Conservation (phyloP, 2,329 filamentous ascomycete species). For the Aureobasidium subglaciale region DNA sequence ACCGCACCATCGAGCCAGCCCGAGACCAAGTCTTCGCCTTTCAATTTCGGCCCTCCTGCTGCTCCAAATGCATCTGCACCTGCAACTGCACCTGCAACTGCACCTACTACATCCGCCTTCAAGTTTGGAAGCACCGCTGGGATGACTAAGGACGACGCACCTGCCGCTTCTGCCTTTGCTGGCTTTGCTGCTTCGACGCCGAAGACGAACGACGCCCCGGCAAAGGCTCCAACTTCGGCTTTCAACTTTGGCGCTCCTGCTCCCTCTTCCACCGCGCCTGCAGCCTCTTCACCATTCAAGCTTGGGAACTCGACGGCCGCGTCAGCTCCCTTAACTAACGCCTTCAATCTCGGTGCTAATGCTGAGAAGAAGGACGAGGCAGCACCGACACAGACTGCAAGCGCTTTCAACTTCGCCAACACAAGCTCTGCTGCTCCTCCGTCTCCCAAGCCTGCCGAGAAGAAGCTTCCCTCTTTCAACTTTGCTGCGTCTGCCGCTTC, state of each 20-base stretch:
- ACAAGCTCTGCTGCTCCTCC: neutral
- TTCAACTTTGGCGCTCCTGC: neutral
- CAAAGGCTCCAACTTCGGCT: neutral
- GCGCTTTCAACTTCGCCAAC: neutral
- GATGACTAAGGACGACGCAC: neutral
- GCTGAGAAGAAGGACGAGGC: neutral
- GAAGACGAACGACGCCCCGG: neutral
- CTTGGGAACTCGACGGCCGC: neutral
- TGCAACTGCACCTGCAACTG: too few relatives aligned
- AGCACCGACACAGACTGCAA: neutral
- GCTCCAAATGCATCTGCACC: neutral
- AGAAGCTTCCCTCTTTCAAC: slow-evolving; percentile 2
- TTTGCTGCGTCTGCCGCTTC: neutral
- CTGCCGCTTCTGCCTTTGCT: neutral
- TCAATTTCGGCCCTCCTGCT: neutral
- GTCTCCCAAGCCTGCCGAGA: slow-evolving; percentile 12
- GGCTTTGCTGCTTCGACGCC: neutral
- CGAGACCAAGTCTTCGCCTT: neutral
- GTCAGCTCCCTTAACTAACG: neutral
- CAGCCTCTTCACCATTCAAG: neutral
- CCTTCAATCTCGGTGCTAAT: neutral
- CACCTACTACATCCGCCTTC: neutral
- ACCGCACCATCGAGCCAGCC: neutral
- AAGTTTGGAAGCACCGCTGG: neutral
- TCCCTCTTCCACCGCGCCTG: neutral